Conservation (phyloP, 1,284 basidiomycete genomes). For the Sporisorium sorghi region DNA sequence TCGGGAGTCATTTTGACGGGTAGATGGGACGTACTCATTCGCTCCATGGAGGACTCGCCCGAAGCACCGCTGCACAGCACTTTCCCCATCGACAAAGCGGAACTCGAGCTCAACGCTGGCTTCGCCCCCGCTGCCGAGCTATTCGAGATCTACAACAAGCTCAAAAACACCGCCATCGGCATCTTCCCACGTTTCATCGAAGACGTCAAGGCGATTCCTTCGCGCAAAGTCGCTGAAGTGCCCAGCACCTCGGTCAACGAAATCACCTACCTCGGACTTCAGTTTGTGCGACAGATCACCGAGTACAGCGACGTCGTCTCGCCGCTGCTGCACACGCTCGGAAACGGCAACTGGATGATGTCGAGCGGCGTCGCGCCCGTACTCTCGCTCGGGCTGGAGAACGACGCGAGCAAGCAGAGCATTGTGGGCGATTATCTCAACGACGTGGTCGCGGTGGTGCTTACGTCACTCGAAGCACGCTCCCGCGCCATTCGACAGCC, state of each 20-base stretch:
- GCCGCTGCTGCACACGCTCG: conserved; percentile 57
- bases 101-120: conserved; percentile 44
- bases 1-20: conserved; percentile 38
- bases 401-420: conserved; percentile 37
- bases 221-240: conserved; percentile 57
- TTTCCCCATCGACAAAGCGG: conserved; percentile 33
- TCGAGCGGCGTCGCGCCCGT: conserved; percentile 54
- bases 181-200: conserved; percentile 66
- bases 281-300: conserved; percentile 54
- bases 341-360: conserved; percentile 65
- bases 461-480: conserved; percentile 58
- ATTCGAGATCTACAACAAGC: conserved; percentile 42
- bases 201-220: conserved; percentile 64
- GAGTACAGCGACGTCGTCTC: conserved; percentile 63
- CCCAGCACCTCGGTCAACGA: conserved; percentile 64
- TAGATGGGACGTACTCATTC: conserved; percentile 38
- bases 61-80: conserved; percentile 35
- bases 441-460: conserved; percentile 53
- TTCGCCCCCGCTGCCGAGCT: conserved; percentile 38
- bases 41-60: conserved; percentile 45
- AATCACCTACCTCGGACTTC: conserved; percentile 60
- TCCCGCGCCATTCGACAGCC: conserved; percentile 59
- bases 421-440: conserved; percentile 57
- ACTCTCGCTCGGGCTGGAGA: conserved; percentile 53
- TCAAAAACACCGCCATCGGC: conserved; percentile 55